Evolutionary conservation across 2,329 filamentous ascomycete species (phyloP), one percentile per base, ranked within the genome.

Genomic region (Escovopsis sp.): DNA sequence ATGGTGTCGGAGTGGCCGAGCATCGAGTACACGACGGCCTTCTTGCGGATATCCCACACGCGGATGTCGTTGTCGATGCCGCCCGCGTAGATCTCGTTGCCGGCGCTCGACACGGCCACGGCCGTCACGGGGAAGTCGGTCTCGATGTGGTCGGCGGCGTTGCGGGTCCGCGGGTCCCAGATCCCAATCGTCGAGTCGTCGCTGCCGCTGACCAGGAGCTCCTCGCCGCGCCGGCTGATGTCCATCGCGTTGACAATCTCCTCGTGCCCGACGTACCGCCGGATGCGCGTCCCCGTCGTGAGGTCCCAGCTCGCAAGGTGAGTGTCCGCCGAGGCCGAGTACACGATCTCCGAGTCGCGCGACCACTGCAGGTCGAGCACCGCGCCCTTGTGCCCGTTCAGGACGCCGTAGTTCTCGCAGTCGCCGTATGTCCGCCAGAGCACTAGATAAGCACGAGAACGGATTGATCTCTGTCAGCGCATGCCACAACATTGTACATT

Each of bases 61-160:
- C 88, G 86, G 59, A 98, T 94, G 53, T 93, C 87, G 57, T 96
- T 95, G 65, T 96, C 91, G 52, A 98, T 95, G 19, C 88, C 85
- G 38, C 89, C 89, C 6, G 85, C 83, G 61, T 91, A 98, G 26
- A 98, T 77, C 64, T 96, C 91, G 59, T 94, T 94, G 15, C 91
- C 91, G 2, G 89, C 87, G 59, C 94, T 87, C 1, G 88, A 82
- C n/a, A 96, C 69, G 12, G 87, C 85, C 6, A 96, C 77, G 0
- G 89, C 84, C 2, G 91, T 96, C 44, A 98, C 78, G 1, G 91
- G 91, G 47, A 93, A 94, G 47, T 91, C 82, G 1, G 88, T 94
- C 57, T 89, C 78, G 48, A 96, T 82, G 53, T 88, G 87, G 54
- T 93, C 85, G 44, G 83, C 75, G 0, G 87, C 89, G 42, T 85